Base-by-base conservation (phyloP, 768 basidiomycete genomes). In the Rhizopogon roseolus region DNA sequence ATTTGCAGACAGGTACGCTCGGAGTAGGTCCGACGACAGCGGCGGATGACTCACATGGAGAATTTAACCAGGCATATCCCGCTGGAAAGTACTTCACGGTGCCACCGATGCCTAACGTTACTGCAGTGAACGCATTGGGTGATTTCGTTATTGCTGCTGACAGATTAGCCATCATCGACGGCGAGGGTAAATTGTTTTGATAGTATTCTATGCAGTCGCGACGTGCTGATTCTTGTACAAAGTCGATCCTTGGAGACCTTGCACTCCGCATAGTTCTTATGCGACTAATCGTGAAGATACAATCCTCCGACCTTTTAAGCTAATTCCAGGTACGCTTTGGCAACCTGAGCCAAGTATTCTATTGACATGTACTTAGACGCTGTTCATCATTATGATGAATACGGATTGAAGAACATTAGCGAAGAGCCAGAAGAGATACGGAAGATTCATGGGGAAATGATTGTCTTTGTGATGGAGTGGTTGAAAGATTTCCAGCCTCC, bases 191-290 rank as follows among this genome's bases (percentile, higher is more conserved):
- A 71, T 61, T 1, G 37, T 32, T 49, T 28, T 28, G 14, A 10
- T 34, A 38, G 52, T 29, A 34, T 29, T 17, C 13, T 17, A 11
- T 1, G 17, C 41, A 7, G 38, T 19, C 43, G 9, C 22, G 6
- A 43, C 32, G 27, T 41, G 34, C 42, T 55, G 9, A 14, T 34
- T 22, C 16, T 19, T 38, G 5, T 19, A 22, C 28, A 6, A 32
- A 90, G 90, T 88, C 32, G 93, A 96, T 70, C 93, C 93, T 14
- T 97, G 93, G 93, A 80, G 87, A 53, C 91, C 93, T 0, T 84
- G 82, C 60, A 92, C 90, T 9, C 90, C 90, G 0, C 91, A 91
- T 65, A 89, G 88, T 58, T 74, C 79, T 48, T 81, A 89, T 48
- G 92, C 93, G 3, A 62, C 71, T 6, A 75, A 82, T 44, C 76